Conservation (phyloP, 805 yeast species). For the Ogataea methanolica region DNA sequence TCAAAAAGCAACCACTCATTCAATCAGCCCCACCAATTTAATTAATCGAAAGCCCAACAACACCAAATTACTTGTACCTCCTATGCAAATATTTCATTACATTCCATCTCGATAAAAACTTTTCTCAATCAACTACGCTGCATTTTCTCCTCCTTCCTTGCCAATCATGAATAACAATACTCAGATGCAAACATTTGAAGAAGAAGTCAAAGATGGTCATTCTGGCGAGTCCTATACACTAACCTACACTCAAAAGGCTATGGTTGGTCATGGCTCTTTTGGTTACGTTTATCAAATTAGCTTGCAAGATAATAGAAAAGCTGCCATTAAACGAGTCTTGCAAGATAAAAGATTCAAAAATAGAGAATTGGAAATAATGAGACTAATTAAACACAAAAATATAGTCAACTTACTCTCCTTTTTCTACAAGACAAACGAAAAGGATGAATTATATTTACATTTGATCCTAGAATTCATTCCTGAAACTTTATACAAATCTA, state of each 20-base stretch:
- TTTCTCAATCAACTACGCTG: too few species aligned
- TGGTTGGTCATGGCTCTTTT: constrained; percentile 99
- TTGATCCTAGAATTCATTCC: constrained; percentile 90
- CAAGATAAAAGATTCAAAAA: constrained; percentile 94
- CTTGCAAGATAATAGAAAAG: constrained; percentile 67
- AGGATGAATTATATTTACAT: constrained; percentile 81
- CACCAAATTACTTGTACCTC: too few species aligned
- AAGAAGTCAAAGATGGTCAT: constrained; percentile 68
- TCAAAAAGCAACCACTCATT: too few species aligned
- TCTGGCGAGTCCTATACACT: constrained; percentile 59
- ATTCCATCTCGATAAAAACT: too few species aligned
- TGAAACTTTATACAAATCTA: constrained; percentile 90
- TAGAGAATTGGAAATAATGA: constrained; percentile 95
- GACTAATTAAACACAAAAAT: constrained; percentile 77
- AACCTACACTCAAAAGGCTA: constrained; percentile 75
- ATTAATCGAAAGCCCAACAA: too few species aligned
- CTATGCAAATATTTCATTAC: too few species aligned
- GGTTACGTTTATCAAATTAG: constrained; percentile 94
- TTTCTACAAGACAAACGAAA: constrained; percentile 62
- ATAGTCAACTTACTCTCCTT: constrained; percentile 84
- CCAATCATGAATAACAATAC: constrained; percentile 2
- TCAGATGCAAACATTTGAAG: constrained; percentile 37
- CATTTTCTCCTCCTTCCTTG: too few species aligned
- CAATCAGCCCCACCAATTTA: too few species aligned
- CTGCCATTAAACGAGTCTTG: constrained; percentile 93